Conservation (phyloP, 805 yeast species). For the Saturnispora kantuleensis region DNA sequence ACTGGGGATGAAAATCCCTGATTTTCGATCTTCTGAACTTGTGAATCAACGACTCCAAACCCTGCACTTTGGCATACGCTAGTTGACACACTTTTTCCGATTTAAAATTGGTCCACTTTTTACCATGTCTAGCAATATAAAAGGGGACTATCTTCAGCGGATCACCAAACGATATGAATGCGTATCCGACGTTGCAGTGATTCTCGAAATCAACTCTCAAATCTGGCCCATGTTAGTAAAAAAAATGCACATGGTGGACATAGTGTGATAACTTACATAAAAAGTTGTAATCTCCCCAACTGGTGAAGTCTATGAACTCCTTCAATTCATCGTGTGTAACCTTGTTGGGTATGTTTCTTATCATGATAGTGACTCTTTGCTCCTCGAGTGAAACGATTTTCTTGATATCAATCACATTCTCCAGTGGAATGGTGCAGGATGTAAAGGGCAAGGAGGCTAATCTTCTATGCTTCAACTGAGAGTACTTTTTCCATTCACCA, state of each 20-base stretch:
- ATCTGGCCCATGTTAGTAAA: slow-evolving; percentile 19
- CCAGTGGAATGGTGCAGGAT: slow-evolving; percentile 21
- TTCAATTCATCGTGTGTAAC: slow-evolving; percentile 36
- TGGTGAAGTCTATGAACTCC: slow-evolving; percentile 36
- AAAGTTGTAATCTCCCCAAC: slow-evolving; percentile 29
- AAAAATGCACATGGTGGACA: neutral
- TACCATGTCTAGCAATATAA: slow-evolving; percentile 36
- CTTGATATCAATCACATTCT: slow-evolving; percentile 31
- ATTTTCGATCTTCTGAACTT: slow-evolving; percentile 42
- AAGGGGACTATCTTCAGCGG: slow-evolving; percentile 36
- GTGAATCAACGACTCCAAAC: slow-evolving; percentile 33
- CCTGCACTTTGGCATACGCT: slow-evolving; percentile 44
- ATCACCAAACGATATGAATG: slow-evolving; percentile 38
- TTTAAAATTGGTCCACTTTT: slow-evolving; percentile 37
- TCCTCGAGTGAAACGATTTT: slow-evolving; percentile 34
- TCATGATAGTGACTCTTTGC: slow-evolving; percentile 40
- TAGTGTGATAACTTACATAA: slow-evolving; percentile 25
- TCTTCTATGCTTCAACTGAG: slow-evolving; percentile 18
- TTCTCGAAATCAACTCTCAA: slow-evolving; percentile 43
- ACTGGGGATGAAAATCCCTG: slow-evolving; percentile 35
- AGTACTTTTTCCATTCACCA: slow-evolving; percentile 19
- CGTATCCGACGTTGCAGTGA: slow-evolving; percentile 48
- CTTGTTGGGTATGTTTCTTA: slow-evolving; percentile 46
- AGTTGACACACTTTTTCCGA: slow-evolving; percentile 43
- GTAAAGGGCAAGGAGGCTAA: slow-evolving; percentile 19